These are phyloP conservation scores for Fusarium bulbicola DNA, from an alignment of 2,329 filamentous ascomycete genomes.

Conservation along the genomic window DNA sequence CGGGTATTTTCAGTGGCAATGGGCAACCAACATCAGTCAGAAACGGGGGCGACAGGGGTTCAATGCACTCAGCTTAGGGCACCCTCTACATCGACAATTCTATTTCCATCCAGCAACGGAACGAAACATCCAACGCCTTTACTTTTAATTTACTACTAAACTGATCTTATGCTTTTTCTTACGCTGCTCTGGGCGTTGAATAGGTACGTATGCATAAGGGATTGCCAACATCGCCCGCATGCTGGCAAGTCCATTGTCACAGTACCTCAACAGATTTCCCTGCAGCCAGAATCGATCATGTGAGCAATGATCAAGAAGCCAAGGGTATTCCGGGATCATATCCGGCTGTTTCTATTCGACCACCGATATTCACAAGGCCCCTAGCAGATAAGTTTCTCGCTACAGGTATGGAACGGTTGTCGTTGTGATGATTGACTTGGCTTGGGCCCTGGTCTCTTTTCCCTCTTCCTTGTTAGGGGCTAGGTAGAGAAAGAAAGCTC, in stretches of 20 bases:
- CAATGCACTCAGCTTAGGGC: background rate
- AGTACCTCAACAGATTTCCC: constrained; percentile 15
- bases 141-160: background rate
- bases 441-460: background rate
- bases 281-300: constrained; percentile 39
- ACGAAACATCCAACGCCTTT: background rate
- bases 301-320: constrained; percentile 27
- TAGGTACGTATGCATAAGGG: background rate
- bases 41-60: background rate
- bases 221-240: background rate
- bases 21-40: background rate
- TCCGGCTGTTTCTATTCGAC: background rate
- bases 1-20: background rate
- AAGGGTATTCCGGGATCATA: background rate
- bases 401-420: background rate
- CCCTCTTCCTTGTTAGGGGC: background rate
- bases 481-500: background rate
- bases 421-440: background rate
- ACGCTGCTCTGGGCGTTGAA: background rate
- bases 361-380: background rate
- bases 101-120: background rate
- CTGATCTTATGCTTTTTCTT: background rate
- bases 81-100: background rate
- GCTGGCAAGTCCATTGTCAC: background rate
- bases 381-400: background rate